Evolutionary conservation across 2,329 filamentous ascomycete species (phyloP), one percentile per base, ranked within the genome.

Genomic region (Pyricularia sp.): DNA sequence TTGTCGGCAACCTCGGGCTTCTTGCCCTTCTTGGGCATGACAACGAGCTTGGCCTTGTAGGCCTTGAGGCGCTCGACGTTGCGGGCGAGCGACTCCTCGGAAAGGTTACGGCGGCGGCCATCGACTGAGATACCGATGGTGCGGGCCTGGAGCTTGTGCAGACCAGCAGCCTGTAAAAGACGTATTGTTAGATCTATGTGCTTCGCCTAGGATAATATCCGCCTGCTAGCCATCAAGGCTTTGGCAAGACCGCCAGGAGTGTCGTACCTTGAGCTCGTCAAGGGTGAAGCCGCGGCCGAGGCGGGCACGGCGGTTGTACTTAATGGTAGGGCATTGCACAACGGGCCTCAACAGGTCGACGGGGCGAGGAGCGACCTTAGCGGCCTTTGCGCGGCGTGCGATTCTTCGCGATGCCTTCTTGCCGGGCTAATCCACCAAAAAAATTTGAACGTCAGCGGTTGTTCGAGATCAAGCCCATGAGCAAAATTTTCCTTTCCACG

Each of bases 91-190:
- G 89, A 90, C 87, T 97, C 94, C 84, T 96, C 91, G 77, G 89
- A 94, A 76, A 96, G 89, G 87, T 97, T 99, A 84, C 91, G 88
- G 81, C 94, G 93, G 83, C 94, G 93, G 81, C 87, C 84, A 82
- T 99, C 94, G 83, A 99, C 93, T 72, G 91, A 80, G 81, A 99
- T 97, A 81, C 94, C 94, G 83, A 99, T 90, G 79, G 94, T 97
- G 76, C 89, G 87, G 73, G 94, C 94, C 74, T 96, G 86, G 80
- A 92, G 62, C 40, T 53, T 60, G 53, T 64, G 62, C 4, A 64
- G 62, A 60, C 63, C 60, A 26, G 28, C 63, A 62, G 64, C 59
- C 59, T 65, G 40, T 35, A 30, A 16, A n/a, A 57, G 3, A 66
- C 65, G 24, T 28, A 19, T 13, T 28, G 61, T 62, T 62, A 62